A percentile compares a stretch with the other conserved stretches of the same genome.
These are phyloP conservation scores for Epichloe elymi DNA, from an alignment of 2,329 filamentous ascomycete species.

Conservation along the genomic window DNA sequence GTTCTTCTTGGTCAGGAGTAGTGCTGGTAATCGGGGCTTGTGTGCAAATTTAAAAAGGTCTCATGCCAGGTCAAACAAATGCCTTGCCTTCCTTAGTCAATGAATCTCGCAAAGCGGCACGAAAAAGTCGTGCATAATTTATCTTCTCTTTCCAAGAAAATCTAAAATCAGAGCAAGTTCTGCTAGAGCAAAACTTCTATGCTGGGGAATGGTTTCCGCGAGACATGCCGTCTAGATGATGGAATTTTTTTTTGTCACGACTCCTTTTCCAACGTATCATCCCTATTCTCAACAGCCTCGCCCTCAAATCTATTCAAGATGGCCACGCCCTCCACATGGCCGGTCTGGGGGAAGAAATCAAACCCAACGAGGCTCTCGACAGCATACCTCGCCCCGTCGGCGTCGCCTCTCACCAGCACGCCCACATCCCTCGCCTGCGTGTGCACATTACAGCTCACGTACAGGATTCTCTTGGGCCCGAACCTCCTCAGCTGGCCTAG, in stretches of 20 bases:
- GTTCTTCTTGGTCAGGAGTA: constrained; percentile 35
- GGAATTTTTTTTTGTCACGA: not conserved
- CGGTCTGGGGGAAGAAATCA: constrained; percentile 90
- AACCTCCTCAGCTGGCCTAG: constrained; percentile 67
- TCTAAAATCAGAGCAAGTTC: too few relatives aligned
- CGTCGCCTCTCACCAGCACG: constrained; percentile 60
- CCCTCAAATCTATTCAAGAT: constrained; percentile 46
- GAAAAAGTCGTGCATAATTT: too few relatives aligned
- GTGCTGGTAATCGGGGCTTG: not conserved
- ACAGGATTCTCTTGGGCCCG: constrained; percentile 68
- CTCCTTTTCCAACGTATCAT: not conserved
- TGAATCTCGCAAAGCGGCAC: too few relatives aligned
- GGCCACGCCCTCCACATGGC: constrained; percentile 56
- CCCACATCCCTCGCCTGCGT: constrained; percentile 92
- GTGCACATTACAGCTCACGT: constrained; percentile 96
- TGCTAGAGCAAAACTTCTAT: not conserved
- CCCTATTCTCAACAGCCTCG: constrained; percentile 3
- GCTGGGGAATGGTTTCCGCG: not conserved
- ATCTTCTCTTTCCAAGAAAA: too few relatives aligned
- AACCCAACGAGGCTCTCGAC: constrained; percentile 88
- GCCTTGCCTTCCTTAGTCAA: too few relatives aligned
- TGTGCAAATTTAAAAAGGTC: not conserved
- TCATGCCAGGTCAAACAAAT: not conserved
- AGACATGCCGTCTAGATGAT: too few relatives aligned
- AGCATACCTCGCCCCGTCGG: constrained; percentile 48